phyloP scores from a whole-genome alignment of 768 basidiomycete genomes.

The Ramaria rubella region DNA sequence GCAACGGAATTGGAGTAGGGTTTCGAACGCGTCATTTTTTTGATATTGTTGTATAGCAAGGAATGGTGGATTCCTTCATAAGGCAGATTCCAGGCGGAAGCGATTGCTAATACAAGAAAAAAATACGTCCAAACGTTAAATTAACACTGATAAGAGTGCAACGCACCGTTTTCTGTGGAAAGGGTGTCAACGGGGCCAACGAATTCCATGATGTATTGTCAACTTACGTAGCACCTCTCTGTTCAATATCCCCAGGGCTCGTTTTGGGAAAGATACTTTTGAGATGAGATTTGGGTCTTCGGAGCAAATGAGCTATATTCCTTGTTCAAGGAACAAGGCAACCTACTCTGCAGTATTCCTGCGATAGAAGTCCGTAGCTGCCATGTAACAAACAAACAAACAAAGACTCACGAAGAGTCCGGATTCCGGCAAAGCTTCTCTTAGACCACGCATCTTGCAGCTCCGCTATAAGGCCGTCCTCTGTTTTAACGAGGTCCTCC shows the following conservation, averaged over 20 bases:
- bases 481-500: not conserved
- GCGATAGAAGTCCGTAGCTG: not conserved
- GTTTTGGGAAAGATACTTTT: not conserved
- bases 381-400: not conserved
- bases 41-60: not conserved
- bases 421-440: not conserved
- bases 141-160: not conserved
- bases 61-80: not conserved
- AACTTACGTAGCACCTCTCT: not conserved
- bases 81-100: not conserved
- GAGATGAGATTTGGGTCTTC: too few species aligned
- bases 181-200: not conserved
- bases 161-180: not conserved
- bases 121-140: too few species aligned
- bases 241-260: not conserved
- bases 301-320: not conserved
- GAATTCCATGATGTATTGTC: not conserved
- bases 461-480: not conserved
- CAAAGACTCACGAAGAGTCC: not conserved
- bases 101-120: too few species aligned
- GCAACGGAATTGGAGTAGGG: slow-evolving; percentile 3
- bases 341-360: not conserved
- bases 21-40: not conserved
- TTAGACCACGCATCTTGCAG: not conserved
- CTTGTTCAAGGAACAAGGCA: not conserved